phyloP scores from a whole-genome alignment of 2,329 filamentous ascomycete species.

The Clonostachys rhizophaga region DNA sequence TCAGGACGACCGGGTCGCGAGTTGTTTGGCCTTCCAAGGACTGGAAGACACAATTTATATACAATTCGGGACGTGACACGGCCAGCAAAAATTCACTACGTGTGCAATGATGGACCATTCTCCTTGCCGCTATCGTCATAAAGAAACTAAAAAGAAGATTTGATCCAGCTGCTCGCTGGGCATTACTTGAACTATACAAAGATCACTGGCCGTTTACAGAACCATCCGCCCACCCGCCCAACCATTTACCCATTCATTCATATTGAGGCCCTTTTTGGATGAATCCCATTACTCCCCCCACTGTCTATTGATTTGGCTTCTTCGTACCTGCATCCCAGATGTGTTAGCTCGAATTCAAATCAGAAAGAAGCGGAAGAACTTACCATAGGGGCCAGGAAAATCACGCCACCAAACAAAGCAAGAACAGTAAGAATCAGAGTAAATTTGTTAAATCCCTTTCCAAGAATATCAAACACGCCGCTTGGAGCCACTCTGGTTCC shows the following conservation, averaged over 20 bases:
- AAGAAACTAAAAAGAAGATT: too few species aligned
- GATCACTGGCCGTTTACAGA: not conserved
- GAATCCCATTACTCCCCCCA: slow-evolving; percentile 36
- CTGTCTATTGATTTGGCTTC: slow-evolving; percentile 63
- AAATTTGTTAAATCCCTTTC: slow-evolving; percentile 89
- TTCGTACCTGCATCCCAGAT: slow-evolving; percentile 39
- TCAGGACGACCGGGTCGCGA: too few species aligned
- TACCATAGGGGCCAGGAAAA: slow-evolving; percentile 81
- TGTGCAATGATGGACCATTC: too few species aligned
- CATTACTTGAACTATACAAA: not conserved
- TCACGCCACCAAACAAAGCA: slow-evolving; percentile 71
- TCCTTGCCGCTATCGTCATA: too few species aligned
- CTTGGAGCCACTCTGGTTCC: slow-evolving; percentile 84
- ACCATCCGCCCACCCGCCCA: not conserved
- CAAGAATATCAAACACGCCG: slow-evolving; percentile 85
- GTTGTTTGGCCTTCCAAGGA: too few species aligned
- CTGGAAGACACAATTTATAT: too few species aligned
- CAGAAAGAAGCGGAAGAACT: slow-evolving; percentile 26
- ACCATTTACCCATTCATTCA: not conserved
- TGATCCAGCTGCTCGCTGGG: not conserved
- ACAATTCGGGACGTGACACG: too few species aligned
- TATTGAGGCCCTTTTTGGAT: slow-evolving; percentile 10
- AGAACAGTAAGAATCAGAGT: slow-evolving; percentile 80
- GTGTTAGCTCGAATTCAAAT: not conserved
- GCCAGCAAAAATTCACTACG: too few species aligned